Evolutionary conservation across 2,329 filamentous ascomycete species (phyloP).

Genomic region (Emergomyces pasteurianus): DNA sequence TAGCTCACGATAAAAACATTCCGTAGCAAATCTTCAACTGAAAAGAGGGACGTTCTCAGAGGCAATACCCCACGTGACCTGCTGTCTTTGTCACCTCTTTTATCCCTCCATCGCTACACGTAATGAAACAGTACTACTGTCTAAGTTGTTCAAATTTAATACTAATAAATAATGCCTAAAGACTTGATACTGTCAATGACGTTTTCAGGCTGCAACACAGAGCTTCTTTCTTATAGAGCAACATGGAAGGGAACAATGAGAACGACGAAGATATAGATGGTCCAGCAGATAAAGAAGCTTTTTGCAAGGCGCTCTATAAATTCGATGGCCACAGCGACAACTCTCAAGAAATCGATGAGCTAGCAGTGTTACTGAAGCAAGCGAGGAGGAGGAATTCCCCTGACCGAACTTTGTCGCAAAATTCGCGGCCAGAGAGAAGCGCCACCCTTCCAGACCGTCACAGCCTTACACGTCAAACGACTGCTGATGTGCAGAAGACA

Average conservation of each 20-base stretch:
- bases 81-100: conserved; percentile 21
- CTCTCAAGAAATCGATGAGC: conserved; percentile 15
- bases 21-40: too few species aligned
- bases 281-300: conserved; percentile 19
- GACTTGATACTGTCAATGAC: neutral
- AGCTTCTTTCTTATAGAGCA: neutral
- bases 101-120: neutral
- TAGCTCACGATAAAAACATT: too few species aligned
- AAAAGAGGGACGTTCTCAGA: too few species aligned
- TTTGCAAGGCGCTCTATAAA: conserved; percentile 26
- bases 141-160: neutral
- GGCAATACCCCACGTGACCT: conserved; percentile 27
- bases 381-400: neutral
- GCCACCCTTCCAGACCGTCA: neutral
- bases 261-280: neutral
- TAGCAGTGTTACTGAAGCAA: conserved; percentile 10
- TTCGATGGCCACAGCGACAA: conserved; percentile 20
- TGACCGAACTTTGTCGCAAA: neutral
- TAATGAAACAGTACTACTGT: neutral
- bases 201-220: neutral
- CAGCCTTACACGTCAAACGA: neutral
- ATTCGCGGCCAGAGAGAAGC: neutral
- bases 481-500: neutral
- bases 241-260: neutral
- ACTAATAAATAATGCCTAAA: neutral